A percentile compares a stretch with the other conserved stretches of the same genome.
These are phyloP conservation scores for Heimioporus sp. DNA, from an alignment of 768 basidiomycete species.

Conservation along the genomic window DNA sequence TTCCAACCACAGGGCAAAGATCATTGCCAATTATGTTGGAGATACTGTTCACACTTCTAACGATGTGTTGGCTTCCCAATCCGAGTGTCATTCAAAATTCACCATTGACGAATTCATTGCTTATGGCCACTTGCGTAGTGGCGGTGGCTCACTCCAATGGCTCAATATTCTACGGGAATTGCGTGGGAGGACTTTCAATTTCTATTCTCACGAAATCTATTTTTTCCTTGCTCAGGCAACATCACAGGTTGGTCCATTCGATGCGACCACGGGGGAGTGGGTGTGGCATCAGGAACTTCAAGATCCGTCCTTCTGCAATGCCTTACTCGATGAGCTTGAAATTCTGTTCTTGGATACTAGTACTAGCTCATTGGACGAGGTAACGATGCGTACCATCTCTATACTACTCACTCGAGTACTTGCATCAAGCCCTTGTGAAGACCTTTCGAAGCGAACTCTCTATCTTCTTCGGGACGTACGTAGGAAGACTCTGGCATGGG, in stretches of 20 bases:
- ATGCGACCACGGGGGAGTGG: conserved; percentile 9
- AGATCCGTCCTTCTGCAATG: conserved; percentile 28
- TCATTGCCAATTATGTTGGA: conserved; percentile 21
- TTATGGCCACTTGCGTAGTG: conserved; percentile 41
- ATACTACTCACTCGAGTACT: conserved; percentile 34
- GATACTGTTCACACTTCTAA: conserved; percentile 40
- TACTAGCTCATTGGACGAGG: conserved; percentile 36
- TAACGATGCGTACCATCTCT: conserved; percentile 27
- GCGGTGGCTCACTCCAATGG: conserved; percentile 44
- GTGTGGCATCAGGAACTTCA: conserved; percentile 40
- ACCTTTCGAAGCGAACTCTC: conserved; percentile 16
- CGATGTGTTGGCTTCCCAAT: conserved; percentile 38
- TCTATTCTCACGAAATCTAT: conserved; percentile 39
- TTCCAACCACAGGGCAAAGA: too few relatives aligned
- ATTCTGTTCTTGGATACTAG: conserved; percentile 30
- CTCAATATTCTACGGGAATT: conserved; percentile 44
- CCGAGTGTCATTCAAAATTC: conserved; percentile 35
- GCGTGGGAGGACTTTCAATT: conserved; percentile 32
- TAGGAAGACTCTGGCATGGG: conserved; percentile 31
- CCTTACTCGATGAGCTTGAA: conserved; percentile 33
- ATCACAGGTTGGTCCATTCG: conserved; percentile 36
- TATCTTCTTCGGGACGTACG: conserved; percentile 29
- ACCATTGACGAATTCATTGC: conserved; percentile 41
- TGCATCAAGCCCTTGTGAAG: conserved; percentile 12
- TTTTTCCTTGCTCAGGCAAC: conserved; percentile 39